phyloP scores from a whole-genome alignment of 2,329 filamentous ascomycete genomes.

The Ophiostoma quercus region DNA sequence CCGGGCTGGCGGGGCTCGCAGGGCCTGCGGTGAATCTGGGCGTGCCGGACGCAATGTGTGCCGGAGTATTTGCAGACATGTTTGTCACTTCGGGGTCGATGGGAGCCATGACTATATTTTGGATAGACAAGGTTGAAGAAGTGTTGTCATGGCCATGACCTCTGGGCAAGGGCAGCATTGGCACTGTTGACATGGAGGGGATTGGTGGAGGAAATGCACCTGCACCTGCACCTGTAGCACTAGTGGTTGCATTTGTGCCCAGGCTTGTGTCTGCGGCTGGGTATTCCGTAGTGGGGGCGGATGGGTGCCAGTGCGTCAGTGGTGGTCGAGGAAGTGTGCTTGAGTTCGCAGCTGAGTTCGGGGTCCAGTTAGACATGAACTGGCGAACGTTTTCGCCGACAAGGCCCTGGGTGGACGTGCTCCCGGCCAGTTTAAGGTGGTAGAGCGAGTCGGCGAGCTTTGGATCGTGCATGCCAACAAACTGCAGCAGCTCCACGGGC shows the following conservation, averaged over 20 bases:
- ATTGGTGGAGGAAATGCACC: neutral
- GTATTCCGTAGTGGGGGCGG: neutral
- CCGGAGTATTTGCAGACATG: neutral
- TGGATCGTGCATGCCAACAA: neutral
- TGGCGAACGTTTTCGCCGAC: neutral
- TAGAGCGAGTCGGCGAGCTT: neutral
- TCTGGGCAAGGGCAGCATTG: neutral
- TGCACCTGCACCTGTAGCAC: neutral
- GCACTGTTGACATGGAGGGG: neutral
- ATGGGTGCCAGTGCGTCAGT: neutral
- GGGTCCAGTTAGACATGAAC: neutral
- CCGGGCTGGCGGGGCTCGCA: neutral
- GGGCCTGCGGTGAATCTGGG: neutral
- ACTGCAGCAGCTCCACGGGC: neutral
- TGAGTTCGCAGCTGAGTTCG: neutral
- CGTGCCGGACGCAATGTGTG: neutral
- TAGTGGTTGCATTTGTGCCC: neutral
- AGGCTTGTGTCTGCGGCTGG: neutral
- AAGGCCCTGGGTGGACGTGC: neutral
- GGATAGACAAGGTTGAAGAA: neutral
- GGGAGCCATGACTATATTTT: neutral
- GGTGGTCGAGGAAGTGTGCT: neutral
- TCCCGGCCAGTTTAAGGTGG: neutral
- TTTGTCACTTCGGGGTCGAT: neutral
- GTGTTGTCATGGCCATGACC: neutral